Base-by-base conservation (phyloP, 306 rosid genomes). In the Pueraria montana region DNA sequence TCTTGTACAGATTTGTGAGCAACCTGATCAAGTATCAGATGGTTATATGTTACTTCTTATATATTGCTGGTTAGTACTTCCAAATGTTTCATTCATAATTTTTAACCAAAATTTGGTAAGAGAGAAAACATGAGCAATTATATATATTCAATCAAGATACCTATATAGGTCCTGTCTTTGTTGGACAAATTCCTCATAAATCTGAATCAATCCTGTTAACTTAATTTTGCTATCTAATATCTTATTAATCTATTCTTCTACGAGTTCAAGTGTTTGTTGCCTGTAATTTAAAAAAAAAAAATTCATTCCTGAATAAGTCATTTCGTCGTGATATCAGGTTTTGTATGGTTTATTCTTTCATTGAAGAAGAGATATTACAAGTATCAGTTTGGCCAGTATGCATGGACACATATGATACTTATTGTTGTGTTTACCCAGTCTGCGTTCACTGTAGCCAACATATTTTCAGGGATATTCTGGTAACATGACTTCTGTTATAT, bases 381-480 rank as follows among this genome's bases (percentile, higher is more conserved):
- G 85, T 96, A 96, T 85, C 98, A 96, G 80, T 96, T 96, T 90
- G 97, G 98, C 80, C 98, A 96, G 90, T 96, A 90, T 91, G 98
- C 99, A 74, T 96, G 98, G 98, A 96, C 98, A 42, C 98, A 96
- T 87, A 96, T 96, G 99, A 96, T 94, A 87, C 92, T 96, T 59
- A 92, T 94, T 72, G 91, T 92, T 27, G 98, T 96, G 89, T 96
- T 96, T 80, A 84, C 97, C 5, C 98, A 96, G 80, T 96, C 99
- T 34, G 88, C 99, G 56, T 96, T 96, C 88, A 91, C 96, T 2
- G 99, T 94, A 42, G 99, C 97, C 81, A 96, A 90, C 87, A 96
- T 94, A 62, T 96, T 92, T 82, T 92, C 90, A 91, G 99, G 99
- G 77, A 96, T 96, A 59, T 90, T 96, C 91, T 96, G 99, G 99